Evolutionary conservation across 2,329 filamentous ascomycete species (phyloP).

Genomic region (Pseudopithomyces maydicus): DNA sequence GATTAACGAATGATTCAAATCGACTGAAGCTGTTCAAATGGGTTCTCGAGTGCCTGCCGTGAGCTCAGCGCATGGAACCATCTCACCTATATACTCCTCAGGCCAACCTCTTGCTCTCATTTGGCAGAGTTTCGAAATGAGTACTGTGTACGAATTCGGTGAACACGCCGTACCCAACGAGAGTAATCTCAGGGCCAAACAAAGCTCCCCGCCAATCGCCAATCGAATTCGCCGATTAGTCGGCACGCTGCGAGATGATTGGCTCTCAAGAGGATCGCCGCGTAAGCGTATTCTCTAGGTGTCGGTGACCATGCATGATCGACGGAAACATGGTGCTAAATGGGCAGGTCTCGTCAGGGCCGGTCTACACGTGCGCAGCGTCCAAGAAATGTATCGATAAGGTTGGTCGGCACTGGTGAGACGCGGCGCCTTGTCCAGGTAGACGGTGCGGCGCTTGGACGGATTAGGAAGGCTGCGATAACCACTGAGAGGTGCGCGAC

Average conservation of each 20-base stretch:
- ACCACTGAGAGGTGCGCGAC: not conserved
- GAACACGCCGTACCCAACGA: not conserved
- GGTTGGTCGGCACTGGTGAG: slow-evolving; percentile 6
- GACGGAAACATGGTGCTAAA: not conserved
- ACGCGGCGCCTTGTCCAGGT: slow-evolving; percentile 1
- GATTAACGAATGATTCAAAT: slow-evolving; percentile 2
- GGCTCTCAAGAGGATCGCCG: slow-evolving; percentile 1
- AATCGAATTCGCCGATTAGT: not conserved
- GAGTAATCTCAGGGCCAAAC: not conserved
- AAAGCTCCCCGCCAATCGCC: not conserved
- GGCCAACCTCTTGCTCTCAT: not conserved
- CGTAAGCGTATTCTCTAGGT: not conserved
- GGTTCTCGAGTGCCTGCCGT: slow-evolving; percentile 2
- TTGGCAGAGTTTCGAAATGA: not conserved
- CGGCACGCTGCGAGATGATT: slow-evolving; percentile 1
- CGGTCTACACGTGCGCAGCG: slow-evolving; percentile 1
- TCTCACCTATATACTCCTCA: slow-evolving; percentile 5
- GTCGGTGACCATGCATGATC: not conserved
- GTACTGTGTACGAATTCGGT: slow-evolving; percentile 2
- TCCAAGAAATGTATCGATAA: slow-evolving; percentile 4
- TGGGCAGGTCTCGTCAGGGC: slow-evolving; percentile 1
- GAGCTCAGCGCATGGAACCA: not conserved
- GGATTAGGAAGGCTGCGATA: slow-evolving; percentile 7
- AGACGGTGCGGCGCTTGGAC: not conserved
- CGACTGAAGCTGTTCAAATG: not conserved